These are phyloP conservation scores for Kandelia obovata DNA, from an alignment of 345 rosid genomes.

Conservation along the genomic window DNA sequence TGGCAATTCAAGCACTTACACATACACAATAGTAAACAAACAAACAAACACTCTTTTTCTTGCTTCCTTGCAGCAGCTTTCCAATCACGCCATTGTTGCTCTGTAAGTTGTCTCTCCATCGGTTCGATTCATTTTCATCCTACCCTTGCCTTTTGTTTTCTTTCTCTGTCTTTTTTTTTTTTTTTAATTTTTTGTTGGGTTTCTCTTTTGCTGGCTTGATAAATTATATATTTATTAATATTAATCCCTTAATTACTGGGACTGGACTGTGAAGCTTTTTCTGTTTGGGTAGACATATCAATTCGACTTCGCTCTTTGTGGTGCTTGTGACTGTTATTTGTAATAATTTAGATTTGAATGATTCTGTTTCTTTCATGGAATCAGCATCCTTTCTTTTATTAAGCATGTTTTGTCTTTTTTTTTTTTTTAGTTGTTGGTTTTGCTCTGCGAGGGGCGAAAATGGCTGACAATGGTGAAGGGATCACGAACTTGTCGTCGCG, in stretches of 20 bases:
- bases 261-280: too few species aligned
- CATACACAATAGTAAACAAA: background rate
- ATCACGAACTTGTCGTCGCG: conserved; percentile 13
- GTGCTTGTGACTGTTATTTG: background rate
- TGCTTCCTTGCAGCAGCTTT: background rate
- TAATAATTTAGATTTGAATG: background rate
- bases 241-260: too few species aligned
- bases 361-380: background rate
- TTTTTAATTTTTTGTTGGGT: too few species aligned
- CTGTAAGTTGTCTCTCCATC: background rate
- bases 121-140: background rate
- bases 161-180: background rate
- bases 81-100: background rate
- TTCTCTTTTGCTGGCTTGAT: too few species aligned
- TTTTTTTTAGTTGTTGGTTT: background rate
- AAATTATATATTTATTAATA: too few species aligned
- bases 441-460: conserved; percentile 7
- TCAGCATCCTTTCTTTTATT: background rate
- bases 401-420: background rate
- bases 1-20: background rate
- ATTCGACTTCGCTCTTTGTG: too few species aligned
- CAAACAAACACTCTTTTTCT: background rate
- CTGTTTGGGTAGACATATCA: too few species aligned
- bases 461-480: conserved; percentile 49
- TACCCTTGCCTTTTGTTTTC: background rate